Evolutionary conservation across 306 rosid species (phyloP).

Genomic region (Cucurbita ficifolia): DNA sequence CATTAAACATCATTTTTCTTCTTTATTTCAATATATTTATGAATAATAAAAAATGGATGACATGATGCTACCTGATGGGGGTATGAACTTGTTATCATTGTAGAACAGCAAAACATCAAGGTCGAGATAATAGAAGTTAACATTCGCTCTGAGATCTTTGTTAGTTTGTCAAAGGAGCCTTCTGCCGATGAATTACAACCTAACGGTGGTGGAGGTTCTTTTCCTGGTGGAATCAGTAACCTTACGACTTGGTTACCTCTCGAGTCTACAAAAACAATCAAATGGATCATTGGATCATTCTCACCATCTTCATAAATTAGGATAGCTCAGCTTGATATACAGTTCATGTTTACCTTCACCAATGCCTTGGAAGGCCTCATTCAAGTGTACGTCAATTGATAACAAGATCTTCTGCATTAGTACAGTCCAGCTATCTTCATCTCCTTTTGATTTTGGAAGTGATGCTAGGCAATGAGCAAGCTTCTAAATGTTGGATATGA

Average conservation of each 20-base stretch:
- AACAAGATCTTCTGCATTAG: conserved; percentile 56
- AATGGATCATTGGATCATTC: conserved; percentile 7
- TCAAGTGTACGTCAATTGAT: conserved; percentile 43
- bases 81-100: conserved; percentile 59
- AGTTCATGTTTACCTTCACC: conserved; percentile 53
- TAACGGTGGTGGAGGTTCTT: conserved; percentile 45
- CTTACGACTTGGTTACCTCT: conserved; percentile 27
- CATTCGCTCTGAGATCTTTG: conserved; percentile 30
- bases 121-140: conserved; percentile 31
- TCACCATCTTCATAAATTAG: conserved; percentile 2
- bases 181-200: conserved; percentile 33
- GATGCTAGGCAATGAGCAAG: conserved; percentile 60
- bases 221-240: conserved; percentile 43
- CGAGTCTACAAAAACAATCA: conserved; percentile 30
- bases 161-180: conserved; percentile 20
- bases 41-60: background rate
- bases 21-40: background rate
- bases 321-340: background rate
- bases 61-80: conserved; percentile 48
- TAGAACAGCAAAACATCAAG: conserved; percentile 54
- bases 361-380: conserved; percentile 59
- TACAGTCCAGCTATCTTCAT: conserved; percentile 73
- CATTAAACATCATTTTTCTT: background rate
- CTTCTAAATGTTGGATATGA: conserved; percentile 45
- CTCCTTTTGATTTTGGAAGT: conserved; percentile 78